Evolutionary conservation across 2,329 filamentous ascomycete species (phyloP).

Genomic region (Stagonosporopsis tanaceti): DNA sequence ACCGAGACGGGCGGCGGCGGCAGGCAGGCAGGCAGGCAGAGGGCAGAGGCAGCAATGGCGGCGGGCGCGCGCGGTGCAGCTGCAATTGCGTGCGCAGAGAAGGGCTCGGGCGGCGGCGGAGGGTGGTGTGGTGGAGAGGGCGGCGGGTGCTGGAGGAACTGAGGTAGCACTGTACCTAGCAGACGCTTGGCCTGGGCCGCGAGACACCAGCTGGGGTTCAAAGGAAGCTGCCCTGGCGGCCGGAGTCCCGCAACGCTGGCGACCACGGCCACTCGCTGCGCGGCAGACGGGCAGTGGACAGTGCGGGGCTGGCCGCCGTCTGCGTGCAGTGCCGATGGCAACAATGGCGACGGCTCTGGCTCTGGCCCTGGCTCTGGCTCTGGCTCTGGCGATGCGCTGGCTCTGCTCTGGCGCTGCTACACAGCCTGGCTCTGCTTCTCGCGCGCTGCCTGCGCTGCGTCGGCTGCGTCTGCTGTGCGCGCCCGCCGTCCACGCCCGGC

Average conservation of each 20-base stretch:
- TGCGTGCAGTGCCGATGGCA: neutral
- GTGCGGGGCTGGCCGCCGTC: conserved; percentile 14
- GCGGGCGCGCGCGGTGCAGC: conserved; percentile 20
- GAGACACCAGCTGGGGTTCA: conserved; percentile 30
- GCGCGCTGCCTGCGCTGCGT: neutral
- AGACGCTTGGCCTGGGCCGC: conserved; percentile 43
- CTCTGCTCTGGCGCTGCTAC: no score
- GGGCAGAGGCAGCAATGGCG: conserved; percentile 24
- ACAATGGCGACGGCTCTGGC: no score
- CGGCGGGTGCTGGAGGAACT: conserved; percentile 33
- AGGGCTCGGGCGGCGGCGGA: conserved; percentile 17
- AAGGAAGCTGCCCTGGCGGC: conserved; percentile 23
- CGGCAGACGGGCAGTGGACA: conserved; percentile 10
- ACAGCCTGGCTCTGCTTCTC: no score
- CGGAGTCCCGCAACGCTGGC: conserved; percentile 19
- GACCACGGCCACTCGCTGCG: neutral
- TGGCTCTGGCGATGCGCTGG: no score
- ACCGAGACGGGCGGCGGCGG: conserved; percentile 26
- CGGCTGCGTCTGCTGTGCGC: neutral
- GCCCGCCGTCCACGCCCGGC: conserved; percentile 2
- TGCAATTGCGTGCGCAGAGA: conserved; percentile 32
- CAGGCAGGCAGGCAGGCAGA: conserved; percentile 1
- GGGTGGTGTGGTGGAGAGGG: conserved; percentile 20
- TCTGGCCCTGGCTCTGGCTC: no score
- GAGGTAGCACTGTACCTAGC: conserved; percentile 32